These are phyloP conservation scores for Globisporangium cylindrosporum DNA, from an alignment of 352 stramenopile species.

Conservation along the genomic window DNA sequence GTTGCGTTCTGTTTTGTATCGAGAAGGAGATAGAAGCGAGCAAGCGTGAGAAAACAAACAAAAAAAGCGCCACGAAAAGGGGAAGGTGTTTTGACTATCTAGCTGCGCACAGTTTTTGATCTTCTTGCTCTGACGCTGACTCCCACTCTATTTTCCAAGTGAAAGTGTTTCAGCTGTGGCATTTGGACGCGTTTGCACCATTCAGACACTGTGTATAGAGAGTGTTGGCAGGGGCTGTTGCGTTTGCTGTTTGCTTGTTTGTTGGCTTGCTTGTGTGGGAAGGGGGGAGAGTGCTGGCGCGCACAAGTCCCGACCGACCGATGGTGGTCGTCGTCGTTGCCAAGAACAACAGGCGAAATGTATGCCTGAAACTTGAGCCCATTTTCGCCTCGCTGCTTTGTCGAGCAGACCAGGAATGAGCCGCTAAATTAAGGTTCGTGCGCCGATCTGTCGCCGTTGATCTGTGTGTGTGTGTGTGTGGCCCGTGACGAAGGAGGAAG, in stretches of 20 bases:
- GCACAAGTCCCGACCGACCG: conserved; percentile 13
- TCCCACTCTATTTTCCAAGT: background rate
- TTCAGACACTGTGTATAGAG: background rate
- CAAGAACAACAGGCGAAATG: conserved; percentile 15
- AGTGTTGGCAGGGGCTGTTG: background rate
- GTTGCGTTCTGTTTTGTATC: conserved; percentile 14
- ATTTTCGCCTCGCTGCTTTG: conserved; percentile 6
- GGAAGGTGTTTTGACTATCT: background rate
- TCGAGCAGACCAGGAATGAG: conserved; percentile 4
- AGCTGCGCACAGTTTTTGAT: background rate
- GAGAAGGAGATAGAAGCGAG: background rate
- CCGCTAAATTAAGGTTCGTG: background rate
- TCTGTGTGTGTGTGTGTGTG: background rate
- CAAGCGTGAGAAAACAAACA: background rate
- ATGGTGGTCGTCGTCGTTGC: conserved; percentile 13
- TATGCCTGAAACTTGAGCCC: conserved; percentile 11
- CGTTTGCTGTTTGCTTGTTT: background rate
- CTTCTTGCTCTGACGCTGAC: no score
- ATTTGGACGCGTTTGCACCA: background rate
- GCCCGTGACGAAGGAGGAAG: background rate
- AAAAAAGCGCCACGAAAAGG: conserved; percentile 2
- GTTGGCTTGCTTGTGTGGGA: background rate
- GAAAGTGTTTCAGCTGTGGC: background rate
- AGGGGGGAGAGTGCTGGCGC: background rate
- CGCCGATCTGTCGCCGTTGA: background rate